phyloP scores from a whole-genome alignment of 1,139 yeast genomes.

The Lodderomyces elongisporus region DNA sequence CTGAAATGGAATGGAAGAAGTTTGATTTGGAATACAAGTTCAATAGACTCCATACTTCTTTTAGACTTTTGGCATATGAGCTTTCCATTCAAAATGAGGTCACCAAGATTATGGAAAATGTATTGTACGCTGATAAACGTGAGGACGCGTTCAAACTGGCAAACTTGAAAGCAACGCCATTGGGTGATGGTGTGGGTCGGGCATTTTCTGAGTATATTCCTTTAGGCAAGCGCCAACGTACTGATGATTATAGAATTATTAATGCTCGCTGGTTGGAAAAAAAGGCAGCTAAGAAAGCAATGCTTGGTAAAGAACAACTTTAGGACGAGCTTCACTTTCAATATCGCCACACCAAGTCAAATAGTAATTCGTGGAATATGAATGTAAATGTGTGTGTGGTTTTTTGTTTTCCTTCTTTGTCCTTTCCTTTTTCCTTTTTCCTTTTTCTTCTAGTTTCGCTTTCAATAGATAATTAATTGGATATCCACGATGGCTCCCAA shows the following conservation, averaged over 20 bases:
- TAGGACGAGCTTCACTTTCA: too few relatives aligned
- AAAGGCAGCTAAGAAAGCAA: constrained; percentile 18
- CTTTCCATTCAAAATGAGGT: constrained; percentile 33
- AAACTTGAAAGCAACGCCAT: constrained; percentile 28
- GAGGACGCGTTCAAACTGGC: background rate
- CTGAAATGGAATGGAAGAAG: constrained; percentile 62
- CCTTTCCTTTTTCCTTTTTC: too few relatives aligned
- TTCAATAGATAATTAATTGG: constrained; percentile 13
- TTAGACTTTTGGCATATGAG: constrained; percentile 29
- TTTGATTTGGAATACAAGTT: constrained; percentile 12
- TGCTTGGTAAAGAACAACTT: too few relatives aligned
- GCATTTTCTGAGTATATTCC: constrained; percentile 54
- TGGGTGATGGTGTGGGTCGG: constrained; percentile 72
- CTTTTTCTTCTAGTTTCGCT: too few relatives aligned
- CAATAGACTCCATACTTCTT: constrained; percentile 24
- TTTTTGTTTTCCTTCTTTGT: too few relatives aligned
- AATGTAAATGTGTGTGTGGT: too few relatives aligned
- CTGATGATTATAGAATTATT: constrained; percentile 59
- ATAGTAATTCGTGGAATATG: too few relatives aligned
- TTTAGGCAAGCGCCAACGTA: constrained; percentile 51
- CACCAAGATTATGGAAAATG: constrained; percentile 25
- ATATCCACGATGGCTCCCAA: constrained; percentile 57
- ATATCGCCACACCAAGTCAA: too few relatives aligned
- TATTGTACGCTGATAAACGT: constrained; percentile 12
- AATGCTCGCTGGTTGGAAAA: constrained; percentile 59